Conservation (phyloP, 768 basidiomycete genomes). For the Kwoniella sp. region DNA sequence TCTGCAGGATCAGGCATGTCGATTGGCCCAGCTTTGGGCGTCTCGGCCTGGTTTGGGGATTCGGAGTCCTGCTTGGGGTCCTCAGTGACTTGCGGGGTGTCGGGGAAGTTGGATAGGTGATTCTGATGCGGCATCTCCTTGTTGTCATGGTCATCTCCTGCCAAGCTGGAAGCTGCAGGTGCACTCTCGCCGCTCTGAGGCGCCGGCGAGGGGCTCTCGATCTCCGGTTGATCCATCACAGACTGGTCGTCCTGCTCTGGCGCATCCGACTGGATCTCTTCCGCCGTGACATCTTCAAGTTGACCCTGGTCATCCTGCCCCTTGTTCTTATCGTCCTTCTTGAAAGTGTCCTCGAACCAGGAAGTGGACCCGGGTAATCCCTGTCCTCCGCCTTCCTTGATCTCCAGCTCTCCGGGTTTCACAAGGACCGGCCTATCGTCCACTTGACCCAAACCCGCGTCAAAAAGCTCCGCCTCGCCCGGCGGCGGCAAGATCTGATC, state of each 20-base stretch:
- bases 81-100: too few relatives aligned
- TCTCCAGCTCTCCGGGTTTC: conserved; percentile 7
- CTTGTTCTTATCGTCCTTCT: background rate
- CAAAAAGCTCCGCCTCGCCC: background rate
- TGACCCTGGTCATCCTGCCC: background rate
- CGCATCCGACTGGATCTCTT: background rate
- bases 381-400: conserved; percentile 8
- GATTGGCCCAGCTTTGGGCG: background rate
- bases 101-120: too few relatives aligned
- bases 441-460: background rate
- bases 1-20: background rate
- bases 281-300: background rate
- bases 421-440: background rate
- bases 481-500: conserved; percentile 19
- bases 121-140: too few relatives aligned
- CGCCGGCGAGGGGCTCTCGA: too few relatives aligned
- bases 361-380: background rate
- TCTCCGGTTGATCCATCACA: too few relatives aligned
- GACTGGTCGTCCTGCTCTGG: too few relatives aligned
- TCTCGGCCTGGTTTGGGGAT: background rate
- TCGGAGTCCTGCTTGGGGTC: background rate
- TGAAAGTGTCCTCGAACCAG: background rate
- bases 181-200: too few relatives aligned
- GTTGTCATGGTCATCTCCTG: too few relatives aligned
- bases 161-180: too few relatives aligned